These are phyloP conservation scores for Xylaria sp. DNA, from an alignment of 2,329 filamentous ascomycete species.

Conservation along the genomic window DNA sequence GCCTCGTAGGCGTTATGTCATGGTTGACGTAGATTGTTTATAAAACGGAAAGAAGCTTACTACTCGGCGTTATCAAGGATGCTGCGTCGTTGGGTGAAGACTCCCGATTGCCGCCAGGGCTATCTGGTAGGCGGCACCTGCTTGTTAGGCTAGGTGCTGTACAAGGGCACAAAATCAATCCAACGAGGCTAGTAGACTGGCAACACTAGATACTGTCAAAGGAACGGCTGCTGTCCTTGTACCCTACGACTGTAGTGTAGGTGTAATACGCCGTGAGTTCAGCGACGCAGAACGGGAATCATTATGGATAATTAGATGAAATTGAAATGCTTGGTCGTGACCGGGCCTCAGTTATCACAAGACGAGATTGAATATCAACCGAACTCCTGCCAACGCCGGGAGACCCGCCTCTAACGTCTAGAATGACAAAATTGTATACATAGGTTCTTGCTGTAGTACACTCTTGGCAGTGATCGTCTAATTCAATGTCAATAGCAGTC, in stretches of 20 bases:
- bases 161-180: neutral
- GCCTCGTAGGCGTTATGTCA: neutral
- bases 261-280: neutral
- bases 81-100: neutral
- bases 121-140: neutral
- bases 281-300: neutral
- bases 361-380: neutral
- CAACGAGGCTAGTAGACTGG: neutral
- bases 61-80: neutral
- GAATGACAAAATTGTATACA: slow-evolving; percentile 21
- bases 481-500: neutral
- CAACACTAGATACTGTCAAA: neutral
- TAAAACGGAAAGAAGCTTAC: neutral
- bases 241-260: neutral
- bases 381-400: neutral
- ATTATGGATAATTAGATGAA: neutral
- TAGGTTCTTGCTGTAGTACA: slow-evolving; percentile 9
- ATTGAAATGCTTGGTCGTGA: neutral
- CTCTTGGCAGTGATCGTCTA: slow-evolving; percentile 9
- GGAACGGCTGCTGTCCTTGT: neutral
- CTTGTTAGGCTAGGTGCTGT: neutral
- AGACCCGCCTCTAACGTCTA: slow-evolving; percentile 6
- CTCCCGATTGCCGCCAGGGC: neutral
- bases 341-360: slow-evolving; percentile 2
- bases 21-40: neutral